Evolutionary conservation across 768 basidiomycete genomes (phyloP).

Genomic region (Phlebiopsis flavidoalba): DNA sequence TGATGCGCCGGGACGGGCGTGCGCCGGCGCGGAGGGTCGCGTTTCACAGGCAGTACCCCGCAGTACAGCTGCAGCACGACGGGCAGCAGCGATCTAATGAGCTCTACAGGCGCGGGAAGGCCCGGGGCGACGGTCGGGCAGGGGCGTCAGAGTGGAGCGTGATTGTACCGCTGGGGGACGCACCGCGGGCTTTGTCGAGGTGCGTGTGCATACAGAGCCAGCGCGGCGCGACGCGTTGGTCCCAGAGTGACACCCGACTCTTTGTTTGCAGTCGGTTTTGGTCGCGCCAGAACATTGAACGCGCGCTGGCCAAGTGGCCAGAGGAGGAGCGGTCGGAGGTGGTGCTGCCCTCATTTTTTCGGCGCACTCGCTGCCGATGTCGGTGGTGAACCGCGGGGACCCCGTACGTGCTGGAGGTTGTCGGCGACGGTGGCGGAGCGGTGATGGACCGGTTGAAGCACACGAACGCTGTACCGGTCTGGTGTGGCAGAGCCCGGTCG

Average conservation of each 20-base stretch:
- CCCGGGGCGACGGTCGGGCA: slow-evolving; percentile 57
- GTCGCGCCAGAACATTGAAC: slow-evolving; percentile 85
- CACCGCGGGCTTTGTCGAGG: slow-evolving; percentile 94
- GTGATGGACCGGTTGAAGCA: slow-evolving; percentile 86
- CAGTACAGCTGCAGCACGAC: slow-evolving; percentile 99
- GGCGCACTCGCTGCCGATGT: slow-evolving; percentile 96
- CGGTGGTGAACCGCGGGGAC: slow-evolving; percentile 97
- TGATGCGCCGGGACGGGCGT: slow-evolving; percentile 74
- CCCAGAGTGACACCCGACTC: slow-evolving; percentile 3
- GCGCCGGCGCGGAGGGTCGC: slow-evolving; percentile 86
- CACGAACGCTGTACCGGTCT: slow-evolving; percentile 85
- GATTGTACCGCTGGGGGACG: slow-evolving; percentile 96
- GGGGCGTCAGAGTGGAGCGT: slow-evolving; percentile 91
- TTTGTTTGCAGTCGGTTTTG: slow-evolving; percentile 60
- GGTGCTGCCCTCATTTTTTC: slow-evolving; percentile 92
- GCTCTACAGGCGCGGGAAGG: slow-evolving; percentile 61
- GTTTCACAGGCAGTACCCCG: slow-evolving; percentile 97
- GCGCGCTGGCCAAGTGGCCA: slow-evolving; percentile 75
- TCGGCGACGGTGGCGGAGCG: slow-evolving; percentile 87
- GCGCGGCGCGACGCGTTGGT: too few relatives aligned
- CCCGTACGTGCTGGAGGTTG: slow-evolving; percentile 95
- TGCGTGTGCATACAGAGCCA: slow-evolving; percentile 36
- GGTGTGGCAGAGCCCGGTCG: slow-evolving; percentile 97
- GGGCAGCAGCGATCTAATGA: slow-evolving; percentile 98
- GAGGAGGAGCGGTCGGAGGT: slow-evolving; percentile 63